Conservation (phyloP, 129 eudicot species). For the Heracleum sosnowskyi region DNA sequence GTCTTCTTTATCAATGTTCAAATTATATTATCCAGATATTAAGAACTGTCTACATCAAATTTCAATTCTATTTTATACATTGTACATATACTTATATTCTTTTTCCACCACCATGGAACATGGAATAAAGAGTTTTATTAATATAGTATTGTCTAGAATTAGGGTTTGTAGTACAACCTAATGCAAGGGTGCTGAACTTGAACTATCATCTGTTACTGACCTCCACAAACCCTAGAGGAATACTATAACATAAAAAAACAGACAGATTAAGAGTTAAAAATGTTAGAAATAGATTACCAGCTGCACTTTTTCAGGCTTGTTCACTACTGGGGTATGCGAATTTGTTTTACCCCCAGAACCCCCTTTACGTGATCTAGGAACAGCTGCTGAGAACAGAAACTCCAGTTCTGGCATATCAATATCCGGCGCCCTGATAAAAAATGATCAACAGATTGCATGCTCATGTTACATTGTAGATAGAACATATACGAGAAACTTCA, state of each 20-base stretch:
- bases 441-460: slow-evolving; percentile 12
- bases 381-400: slow-evolving; percentile 74
- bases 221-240: neutral
- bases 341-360: slow-evolving; percentile 38
- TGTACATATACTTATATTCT: neutral
- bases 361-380: slow-evolving; percentile 51
- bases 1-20: neutral
- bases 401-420: slow-evolving; percentile 95
- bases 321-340: slow-evolving; percentile 35
- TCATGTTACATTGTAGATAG: slow-evolving; percentile 3
- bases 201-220: neutral
- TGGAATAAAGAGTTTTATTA: neutral
- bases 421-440: slow-evolving; percentile 71
- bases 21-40: neutral
- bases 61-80: neutral
- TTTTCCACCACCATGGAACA: neutral
- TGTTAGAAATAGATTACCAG: slow-evolving; percentile 37
- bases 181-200: neutral
- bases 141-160: neutral
- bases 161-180: neutral
- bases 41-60: no score
- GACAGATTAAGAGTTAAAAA: neutral
- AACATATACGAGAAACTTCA: slow-evolving; percentile 5
- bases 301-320: slow-evolving; percentile 74
- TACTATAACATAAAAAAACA: neutral